These are phyloP conservation scores for Leishmania lainsoni DNA, from an alignment of 208 protist species.

Conservation along the genomic window DNA sequence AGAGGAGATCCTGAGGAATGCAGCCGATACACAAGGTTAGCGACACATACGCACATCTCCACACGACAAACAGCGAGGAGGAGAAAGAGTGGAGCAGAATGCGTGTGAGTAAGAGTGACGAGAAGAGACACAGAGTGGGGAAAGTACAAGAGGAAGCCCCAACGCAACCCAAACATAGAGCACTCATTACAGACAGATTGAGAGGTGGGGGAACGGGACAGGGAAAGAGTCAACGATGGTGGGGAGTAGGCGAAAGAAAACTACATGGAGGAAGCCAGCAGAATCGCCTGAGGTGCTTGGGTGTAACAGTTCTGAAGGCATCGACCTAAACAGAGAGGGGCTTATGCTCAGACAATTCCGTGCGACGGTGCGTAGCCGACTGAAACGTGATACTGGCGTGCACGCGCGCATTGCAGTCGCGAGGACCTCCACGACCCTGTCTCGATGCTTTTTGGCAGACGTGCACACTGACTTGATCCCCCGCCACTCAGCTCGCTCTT, in stretches of 20 bases:
- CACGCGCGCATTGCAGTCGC: not conserved
- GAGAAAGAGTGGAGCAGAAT: not conserved
- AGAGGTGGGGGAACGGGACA: not conserved
- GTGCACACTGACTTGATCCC: not conserved
- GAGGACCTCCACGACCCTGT: not conserved
- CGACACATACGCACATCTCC: not conserved
- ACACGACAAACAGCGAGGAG: not conserved
- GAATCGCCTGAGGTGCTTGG: not conserved
- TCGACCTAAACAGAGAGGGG: not conserved
- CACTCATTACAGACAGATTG: not conserved
- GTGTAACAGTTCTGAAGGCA: not conserved
- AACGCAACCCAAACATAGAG: not conserved
- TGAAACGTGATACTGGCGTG: not conserved
- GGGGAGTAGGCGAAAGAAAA: not conserved
- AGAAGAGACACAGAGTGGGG: not conserved
- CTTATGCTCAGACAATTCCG: not conserved
- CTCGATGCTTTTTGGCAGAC: not conserved
- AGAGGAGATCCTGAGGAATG: not conserved
- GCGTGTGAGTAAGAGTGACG: not conserved
- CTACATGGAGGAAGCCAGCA: not conserved
- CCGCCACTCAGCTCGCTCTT: not conserved
- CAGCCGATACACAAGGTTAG: not conserved
- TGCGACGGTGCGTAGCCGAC: not conserved
- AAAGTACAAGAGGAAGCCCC: not conserved
- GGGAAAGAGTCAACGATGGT: not conserved